Evolutionary conservation across 2,329 filamentous ascomycete species (phyloP).

Genomic region (Bipolaris bicolor): DNA sequence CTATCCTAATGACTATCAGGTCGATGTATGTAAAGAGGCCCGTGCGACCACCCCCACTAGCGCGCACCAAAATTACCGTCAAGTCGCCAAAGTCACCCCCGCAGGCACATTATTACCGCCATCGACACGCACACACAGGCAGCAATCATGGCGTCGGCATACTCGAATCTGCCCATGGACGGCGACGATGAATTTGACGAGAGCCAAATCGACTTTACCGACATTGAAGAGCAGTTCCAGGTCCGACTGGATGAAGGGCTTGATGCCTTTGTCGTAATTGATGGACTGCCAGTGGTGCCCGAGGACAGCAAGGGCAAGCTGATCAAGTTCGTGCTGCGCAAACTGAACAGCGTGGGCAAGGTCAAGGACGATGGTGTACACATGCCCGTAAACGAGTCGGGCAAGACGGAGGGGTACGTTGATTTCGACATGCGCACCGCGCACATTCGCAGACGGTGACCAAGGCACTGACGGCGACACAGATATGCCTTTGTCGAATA

Average conservation of each 20-base stretch:
- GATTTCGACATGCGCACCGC: constrained; percentile 3
- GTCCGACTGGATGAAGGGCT: constrained; percentile 95
- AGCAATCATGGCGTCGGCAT: constrained; percentile 84
- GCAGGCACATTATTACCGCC: constrained; percentile 25
- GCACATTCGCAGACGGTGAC: not conserved
- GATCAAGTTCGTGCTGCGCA: constrained; percentile 93
- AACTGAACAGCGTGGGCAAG: constrained; percentile 83
- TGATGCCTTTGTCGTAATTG: constrained; percentile 94
- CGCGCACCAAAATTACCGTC: constrained; percentile 18
- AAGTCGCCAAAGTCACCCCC: constrained; percentile 9
- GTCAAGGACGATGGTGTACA: constrained; percentile 85
- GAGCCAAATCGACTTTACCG: constrained; percentile 93
- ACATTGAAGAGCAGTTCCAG: constrained; percentile 92
- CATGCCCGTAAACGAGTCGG: constrained; percentile 91
- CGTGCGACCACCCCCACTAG: constrained; percentile 15
- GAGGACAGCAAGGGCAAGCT: constrained; percentile 93
- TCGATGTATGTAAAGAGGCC: constrained; percentile 4
- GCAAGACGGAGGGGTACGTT: constrained; percentile 81
- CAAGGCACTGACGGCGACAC: constrained; percentile 27
- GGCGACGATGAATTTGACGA: constrained; percentile 86
- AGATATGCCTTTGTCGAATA: constrained; percentile 99
- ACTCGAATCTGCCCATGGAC: constrained; percentile 84
- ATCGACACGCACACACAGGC: constrained; percentile 24
- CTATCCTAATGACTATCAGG: not conserved
- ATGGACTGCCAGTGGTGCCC: constrained; percentile 87